Base-by-base conservation (phyloP, 305 asterid species). In the Fraxinus baroniana region DNA sequence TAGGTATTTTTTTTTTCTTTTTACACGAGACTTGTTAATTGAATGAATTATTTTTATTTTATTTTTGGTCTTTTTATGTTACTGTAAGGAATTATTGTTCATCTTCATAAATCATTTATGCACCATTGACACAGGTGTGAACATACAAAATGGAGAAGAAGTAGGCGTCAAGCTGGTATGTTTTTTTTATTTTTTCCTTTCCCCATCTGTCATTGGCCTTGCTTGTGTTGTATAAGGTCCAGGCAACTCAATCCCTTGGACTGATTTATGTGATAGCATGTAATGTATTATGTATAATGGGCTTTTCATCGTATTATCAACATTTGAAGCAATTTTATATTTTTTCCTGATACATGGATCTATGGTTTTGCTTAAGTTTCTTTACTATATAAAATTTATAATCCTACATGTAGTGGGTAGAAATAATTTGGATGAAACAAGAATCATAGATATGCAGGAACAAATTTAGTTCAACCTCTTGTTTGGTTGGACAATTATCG, bases 61-160 rank as follows among this genome's bases (percentile, higher is more conserved):
- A 26, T 4, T 68, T 26, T 68, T 20, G 70, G 2, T 18, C 24
- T 60, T 60, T 60, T 60, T 18, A 60, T 22, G 71, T 28, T 68
- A 68, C 36, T 66, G 33, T 66, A 13, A 26, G 74, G 26, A 17
- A 10, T 66, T 66, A 12, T 66, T 66, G n/a, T 66, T 26, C 36
- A 4, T 24, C n/a, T 66, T 26, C n/a, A 26, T 66, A 13, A 1
- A 3, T 8, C 62, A 13, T 78, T 44, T 33, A 32, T 85, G 81
- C 74, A 81, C 68, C 66, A 33, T 78, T 79, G 85, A 64, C 64
- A 77, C 86, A 90, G 91, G 93, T 86, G 89, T 87, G 79, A 87
- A 87, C 79, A 73, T 90, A 83, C 90, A 88, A 86, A 90, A 81
- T 80, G 90, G 91, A 81, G 93, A 90, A 85, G 93, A 90, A 90